These are phyloP conservation scores for Leishmania mexicana DNA, from an alignment of 208 protist genomes.

Conservation along the genomic window DNA sequence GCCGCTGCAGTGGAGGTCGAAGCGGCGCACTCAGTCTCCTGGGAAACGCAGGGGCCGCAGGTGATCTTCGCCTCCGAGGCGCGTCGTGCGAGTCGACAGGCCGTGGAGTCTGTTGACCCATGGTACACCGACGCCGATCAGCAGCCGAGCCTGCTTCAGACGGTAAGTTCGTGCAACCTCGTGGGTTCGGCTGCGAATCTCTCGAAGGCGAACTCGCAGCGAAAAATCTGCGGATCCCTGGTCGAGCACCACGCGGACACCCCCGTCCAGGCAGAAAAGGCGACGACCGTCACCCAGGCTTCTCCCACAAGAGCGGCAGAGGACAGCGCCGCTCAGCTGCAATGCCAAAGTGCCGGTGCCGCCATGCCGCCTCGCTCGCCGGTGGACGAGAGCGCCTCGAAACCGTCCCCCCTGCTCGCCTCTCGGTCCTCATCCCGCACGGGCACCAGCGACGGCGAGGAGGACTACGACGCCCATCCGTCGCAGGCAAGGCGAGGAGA, in stretches of 20 bases:
- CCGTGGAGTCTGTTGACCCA: not conserved
- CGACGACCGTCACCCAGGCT: not conserved
- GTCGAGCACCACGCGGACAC: not conserved
- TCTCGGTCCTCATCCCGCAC: not conserved
- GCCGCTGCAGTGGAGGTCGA: not conserved
- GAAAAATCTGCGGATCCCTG: slow-evolving; percentile 3
- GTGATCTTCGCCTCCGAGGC: slow-evolving; percentile 10
- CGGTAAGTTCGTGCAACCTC: not conserved
- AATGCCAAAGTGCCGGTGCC: not conserved
- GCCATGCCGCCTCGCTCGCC: slow-evolving; percentile 2
- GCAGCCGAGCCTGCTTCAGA: slow-evolving; percentile 8
- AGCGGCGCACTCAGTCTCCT: not conserved
- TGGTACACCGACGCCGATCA: slow-evolving; percentile 14
- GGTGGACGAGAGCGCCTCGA: too few relatives aligned
- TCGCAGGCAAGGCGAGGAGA: not conserved
- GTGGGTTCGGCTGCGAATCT: not conserved
- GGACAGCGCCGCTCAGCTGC: slow-evolving; percentile 1
- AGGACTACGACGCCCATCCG: not conserved
- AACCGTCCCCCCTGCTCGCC: not conserved
- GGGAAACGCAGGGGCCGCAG: not conserved
- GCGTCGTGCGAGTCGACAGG: not conserved
- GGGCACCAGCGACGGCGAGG: not conserved
- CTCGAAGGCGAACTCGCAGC: not conserved
- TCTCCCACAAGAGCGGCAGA: not conserved
- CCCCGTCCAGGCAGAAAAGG: not conserved